A percentile compares a stretch with the other conserved stretches of the same genome.
Conservation (phyloP, 1,284 basidiomycete species). For the Cryptococcus deneoformans region DNA sequence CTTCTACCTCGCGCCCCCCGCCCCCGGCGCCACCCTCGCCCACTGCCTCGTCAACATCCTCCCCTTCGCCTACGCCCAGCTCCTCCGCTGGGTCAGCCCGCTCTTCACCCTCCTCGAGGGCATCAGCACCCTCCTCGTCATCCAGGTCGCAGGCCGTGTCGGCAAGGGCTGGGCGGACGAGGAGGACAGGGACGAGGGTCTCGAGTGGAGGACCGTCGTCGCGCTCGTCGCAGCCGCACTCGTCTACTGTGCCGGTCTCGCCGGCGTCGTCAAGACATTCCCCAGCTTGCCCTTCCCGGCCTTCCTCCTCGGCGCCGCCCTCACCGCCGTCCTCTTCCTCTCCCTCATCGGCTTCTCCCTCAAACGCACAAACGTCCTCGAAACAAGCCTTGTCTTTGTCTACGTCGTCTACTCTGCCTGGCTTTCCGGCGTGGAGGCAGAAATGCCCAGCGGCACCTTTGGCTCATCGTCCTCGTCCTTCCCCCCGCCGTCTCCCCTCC, state of each 20-base stretch:
- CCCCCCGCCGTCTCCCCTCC: constrained; percentile 16
- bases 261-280: constrained; percentile 41
- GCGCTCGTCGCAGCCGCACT: constrained; percentile 43
- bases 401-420: constrained; percentile 63
- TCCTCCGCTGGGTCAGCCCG: constrained; percentile 47
- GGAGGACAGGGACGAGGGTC: constrained; percentile 45
- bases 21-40: constrained; percentile 14
- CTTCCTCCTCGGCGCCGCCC: constrained; percentile 45
- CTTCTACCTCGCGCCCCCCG: constrained; percentile 43
- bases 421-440: constrained; percentile 46
- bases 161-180: constrained; percentile 51
- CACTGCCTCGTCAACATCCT: constrained; percentile 44
- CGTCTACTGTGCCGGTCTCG: constrained; percentile 45
- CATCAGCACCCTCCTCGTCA: constrained; percentile 43
- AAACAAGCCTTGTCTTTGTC: constrained; percentile 79
- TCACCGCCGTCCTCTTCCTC: constrained; percentile 63
- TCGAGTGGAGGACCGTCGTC: constrained; percentile 49
- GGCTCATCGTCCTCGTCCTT: constrained; percentile 38
- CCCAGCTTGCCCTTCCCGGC: constrained; percentile 36
- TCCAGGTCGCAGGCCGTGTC: constrained; percentile 47
- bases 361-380: constrained; percentile 86
- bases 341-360: constrained; percentile 85
- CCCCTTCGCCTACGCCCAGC: constrained; percentile 45
- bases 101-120: constrained; percentile 50
- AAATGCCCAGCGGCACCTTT: constrained; percentile 30